Evolutionary conservation across 345 rosid genomes (phyloP), one percentile per base, ranked within the genome.

Genomic region (Sonneratia caseolaris): DNA sequence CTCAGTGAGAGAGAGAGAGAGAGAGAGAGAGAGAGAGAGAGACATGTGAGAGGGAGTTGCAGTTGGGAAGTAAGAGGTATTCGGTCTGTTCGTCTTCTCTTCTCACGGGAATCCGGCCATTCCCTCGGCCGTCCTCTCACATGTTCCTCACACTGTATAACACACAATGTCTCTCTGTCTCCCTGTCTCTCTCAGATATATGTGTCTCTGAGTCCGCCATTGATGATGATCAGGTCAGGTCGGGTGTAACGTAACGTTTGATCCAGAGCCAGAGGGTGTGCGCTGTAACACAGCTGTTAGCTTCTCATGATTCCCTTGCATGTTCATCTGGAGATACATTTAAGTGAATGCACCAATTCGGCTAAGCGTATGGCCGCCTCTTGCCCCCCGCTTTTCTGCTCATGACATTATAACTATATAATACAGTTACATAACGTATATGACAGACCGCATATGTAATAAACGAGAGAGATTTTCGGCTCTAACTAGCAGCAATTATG

Each of bases 31-130:
- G 66, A 55, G 73, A 56, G 59, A 40, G 45, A 47, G 49, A 56
- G 11, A 57, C n/a, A 37, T 55, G 51, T 42, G 68, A 70, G 68
- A 42, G 45, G 10, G 51, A 47, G 51, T 47, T 47, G 51, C 11
- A 47, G 15, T 47, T 47, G 51, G 18, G 10, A 27, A 62, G 66
- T 0, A 13, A 62, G 37, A 68, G 68, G 49, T 40, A 35, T 72
- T 72, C 62, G 16, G 35, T 59, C 15, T 62, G 7, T 62, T 61
- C 66, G 27, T 74, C 69, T 72, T 72, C 71, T 79, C 69, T 59
- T 71, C 81, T 82, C 85, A 82, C 80, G 81, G 77, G 85, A 82
- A 80, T 82, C 76, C 62, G 68, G 72, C 72, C 81, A 65, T 74
- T 75, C 37, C 64, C 61, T 22, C 64, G 53, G 74, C 73, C 79